Percentiles rank a stretch among this genome's conserved stretches.
These are phyloP conservation scores for Aspergillus sparsus DNA, from an alignment of 495 filamentous ascomycete genomes.

Conservation along the genomic window DNA sequence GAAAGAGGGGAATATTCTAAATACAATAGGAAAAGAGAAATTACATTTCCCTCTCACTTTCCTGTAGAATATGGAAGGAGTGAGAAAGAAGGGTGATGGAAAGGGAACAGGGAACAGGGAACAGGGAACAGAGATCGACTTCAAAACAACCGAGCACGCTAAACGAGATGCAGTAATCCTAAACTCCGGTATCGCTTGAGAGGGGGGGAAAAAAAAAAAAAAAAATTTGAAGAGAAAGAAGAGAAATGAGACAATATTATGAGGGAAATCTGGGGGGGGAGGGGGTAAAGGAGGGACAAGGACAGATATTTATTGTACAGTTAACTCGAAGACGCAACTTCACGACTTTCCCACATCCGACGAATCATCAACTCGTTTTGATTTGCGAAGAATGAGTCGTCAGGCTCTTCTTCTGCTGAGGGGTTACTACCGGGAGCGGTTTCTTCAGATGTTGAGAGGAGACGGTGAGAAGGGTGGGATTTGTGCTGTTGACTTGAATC, in stretches of 20 bases:
- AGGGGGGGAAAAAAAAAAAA: neutral
- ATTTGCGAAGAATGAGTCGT: slow-evolving; percentile 25
- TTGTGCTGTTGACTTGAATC: slow-evolving; percentile 27
- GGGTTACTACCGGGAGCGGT: slow-evolving; percentile 22
- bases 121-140: neutral
- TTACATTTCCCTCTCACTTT: neutral
- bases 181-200: slow-evolving; percentile 10
- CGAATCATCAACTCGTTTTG: slow-evolving; percentile 48
- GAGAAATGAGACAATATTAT: slow-evolving; percentile 3
- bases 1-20: too few relatives aligned
- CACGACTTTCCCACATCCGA: slow-evolving; percentile 52
- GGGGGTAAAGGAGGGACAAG: slow-evolving; percentile 4
- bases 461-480: slow-evolving; percentile 42
- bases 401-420: slow-evolving; percentile 30
- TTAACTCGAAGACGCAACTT: slow-evolving; percentile 42
- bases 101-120: too few relatives aligned
- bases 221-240: neutral
- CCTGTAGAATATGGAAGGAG: neutral
- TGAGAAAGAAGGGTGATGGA: too few relatives aligned
- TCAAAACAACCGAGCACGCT: slow-evolving; percentile 15
- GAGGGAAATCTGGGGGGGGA: slow-evolving; percentile 6
- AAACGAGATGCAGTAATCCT: slow-evolving; percentile 14
- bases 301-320: slow-evolving; percentile 11
- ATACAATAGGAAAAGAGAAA: too few relatives aligned
- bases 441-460: slow-evolving; percentile 47